These are phyloP conservation scores for Fagopyrum tataricum DNA, from an alignment of 148 eudicot species.

Conservation along the genomic window DNA sequence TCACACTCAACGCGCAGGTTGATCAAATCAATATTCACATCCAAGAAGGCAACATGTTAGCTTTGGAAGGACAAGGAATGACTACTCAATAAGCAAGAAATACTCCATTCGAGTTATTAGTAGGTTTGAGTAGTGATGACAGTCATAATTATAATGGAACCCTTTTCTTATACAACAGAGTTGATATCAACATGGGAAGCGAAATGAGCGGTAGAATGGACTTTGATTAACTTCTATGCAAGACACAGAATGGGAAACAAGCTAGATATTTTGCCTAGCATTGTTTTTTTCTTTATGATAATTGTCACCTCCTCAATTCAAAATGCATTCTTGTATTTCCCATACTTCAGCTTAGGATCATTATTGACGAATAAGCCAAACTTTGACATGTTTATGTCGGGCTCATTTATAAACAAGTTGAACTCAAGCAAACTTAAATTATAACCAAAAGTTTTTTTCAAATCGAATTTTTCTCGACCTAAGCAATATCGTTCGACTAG, in stretches of 20 bases:
- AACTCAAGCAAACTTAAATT: too few species aligned
- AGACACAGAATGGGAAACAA: neutral
- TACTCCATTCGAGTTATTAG: constrained; percentile 47
- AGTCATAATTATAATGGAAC: constrained; percentile 20
- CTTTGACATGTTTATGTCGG: too few species aligned
- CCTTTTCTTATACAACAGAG: constrained; percentile 46
- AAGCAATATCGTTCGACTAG: too few species aligned
- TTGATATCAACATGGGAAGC: constrained; percentile 35
- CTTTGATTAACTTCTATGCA: constrained; percentile 24
- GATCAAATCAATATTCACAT: constrained; percentile 46
- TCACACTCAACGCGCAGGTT: constrained; percentile 31
- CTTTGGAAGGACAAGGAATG: constrained; percentile 48
- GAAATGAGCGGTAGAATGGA: constrained; percentile 24
- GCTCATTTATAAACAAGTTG: too few species aligned
- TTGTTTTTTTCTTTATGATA: neutral
- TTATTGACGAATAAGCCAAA: too few species aligned
- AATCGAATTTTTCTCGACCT: too few species aligned
- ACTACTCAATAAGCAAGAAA: constrained; percentile 37
- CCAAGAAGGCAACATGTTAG: constrained; percentile 44
- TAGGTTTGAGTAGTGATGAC: constrained; percentile 18
- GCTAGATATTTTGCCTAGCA: neutral
- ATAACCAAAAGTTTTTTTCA: too few species aligned
- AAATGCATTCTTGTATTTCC: too few species aligned
- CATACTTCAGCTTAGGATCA: too few species aligned
- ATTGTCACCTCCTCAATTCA: too few species aligned